Evolutionary conservation across 139 green algal species (phyloP).

Genomic region (Chlamydomonas incerta): DNA sequence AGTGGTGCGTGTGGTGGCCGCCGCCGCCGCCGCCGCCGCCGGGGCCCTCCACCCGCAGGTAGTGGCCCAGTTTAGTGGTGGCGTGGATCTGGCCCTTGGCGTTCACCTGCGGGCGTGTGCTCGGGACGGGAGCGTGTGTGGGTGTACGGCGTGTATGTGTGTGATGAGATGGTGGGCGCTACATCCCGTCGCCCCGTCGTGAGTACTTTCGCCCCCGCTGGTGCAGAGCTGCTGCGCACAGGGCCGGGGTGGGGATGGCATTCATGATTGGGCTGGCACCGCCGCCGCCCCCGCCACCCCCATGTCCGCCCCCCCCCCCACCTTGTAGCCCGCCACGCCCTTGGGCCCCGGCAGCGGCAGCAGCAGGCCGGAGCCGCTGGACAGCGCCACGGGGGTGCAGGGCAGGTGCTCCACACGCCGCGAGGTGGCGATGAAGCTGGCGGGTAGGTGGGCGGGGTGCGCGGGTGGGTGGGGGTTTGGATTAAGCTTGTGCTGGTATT

Average conservation of each 20-base stretch:
- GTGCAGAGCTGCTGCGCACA: too few relatives aligned
- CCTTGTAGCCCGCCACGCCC: constrained; percentile 21
- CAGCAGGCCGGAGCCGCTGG: constrained; percentile 24
- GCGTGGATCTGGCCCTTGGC: constrained; percentile 9
- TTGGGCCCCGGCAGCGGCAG: constrained; percentile 39
- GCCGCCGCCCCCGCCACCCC: too few relatives aligned
- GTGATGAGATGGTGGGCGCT: too few relatives aligned
- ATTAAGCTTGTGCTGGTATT: too few relatives aligned
- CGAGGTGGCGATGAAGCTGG: constrained; percentile 28
- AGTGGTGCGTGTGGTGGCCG: neutral
- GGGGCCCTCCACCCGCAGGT: neutral
- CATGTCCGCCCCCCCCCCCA: neutral
- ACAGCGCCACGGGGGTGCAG: constrained; percentile 24
- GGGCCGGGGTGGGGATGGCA: too few relatives aligned
- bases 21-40: neutral
- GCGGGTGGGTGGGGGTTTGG: too few relatives aligned
- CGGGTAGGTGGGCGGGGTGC: too few relatives aligned
- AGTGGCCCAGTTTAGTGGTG: neutral
- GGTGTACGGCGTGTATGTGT: too few relatives aligned
- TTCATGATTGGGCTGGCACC: too few relatives aligned
- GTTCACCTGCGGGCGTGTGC: constrained; percentile 12
- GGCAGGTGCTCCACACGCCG: constrained; percentile 43
- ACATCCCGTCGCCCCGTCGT: too few relatives aligned
- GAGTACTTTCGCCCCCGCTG: too few relatives aligned
- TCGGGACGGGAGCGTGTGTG: neutral